Base-by-base conservation (phyloP, 2,329 filamentous ascomycete genomes). In the Thermomyces lanuginosus region DNA sequence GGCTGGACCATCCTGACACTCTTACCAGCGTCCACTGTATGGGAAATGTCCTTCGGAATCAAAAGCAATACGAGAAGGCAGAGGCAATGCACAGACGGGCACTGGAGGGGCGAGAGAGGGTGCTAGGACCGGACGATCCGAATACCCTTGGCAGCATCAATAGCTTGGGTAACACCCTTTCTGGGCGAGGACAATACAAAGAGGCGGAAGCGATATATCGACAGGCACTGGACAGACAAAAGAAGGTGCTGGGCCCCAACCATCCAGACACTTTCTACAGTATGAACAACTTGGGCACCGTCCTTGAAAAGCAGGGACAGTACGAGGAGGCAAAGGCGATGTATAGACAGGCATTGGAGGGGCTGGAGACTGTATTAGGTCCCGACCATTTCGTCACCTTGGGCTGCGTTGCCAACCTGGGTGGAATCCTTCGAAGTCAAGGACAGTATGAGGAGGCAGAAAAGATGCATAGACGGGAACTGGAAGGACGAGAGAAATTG, bases 131-230 rank as follows among this genome's bases (percentile, higher is more conserved):
- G 9, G 29, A 38, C 17, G 34, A 39, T 34, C 34, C 34, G n/a
- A 22, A 34, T 21, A 40, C 37, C 7, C 25, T 40, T 17, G 34
- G 17, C 4, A 38, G 17, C 21, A 31, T 38, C 25, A 27, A 31
- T 24, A 33, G 36, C 17, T 34, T 39, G 16, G 29, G 6, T 10
- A 4, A 5, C 5, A 10, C n/a, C 4, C 28, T 31, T 10, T 8
- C 21, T 11, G 9, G 31, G 23, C 37, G 39, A 26, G 34, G 34
- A 17, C 25, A 30, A 14, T 32, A 28, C 22, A 27, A 29, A 19
- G 23, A 38, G 27, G 40, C 41, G 10, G 38, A 41, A 31, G 23
- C 28, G 17, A 26, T 43, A 17, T n/a, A n/a, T n/a, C n/a, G n/a
- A n/a, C 16, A 32, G 28, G 29, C 17, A 18, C 4, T 35, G 10